phyloP scores from a whole-genome alignment of 208 protist genomes.

The Wallacemonas collosoma region DNA sequence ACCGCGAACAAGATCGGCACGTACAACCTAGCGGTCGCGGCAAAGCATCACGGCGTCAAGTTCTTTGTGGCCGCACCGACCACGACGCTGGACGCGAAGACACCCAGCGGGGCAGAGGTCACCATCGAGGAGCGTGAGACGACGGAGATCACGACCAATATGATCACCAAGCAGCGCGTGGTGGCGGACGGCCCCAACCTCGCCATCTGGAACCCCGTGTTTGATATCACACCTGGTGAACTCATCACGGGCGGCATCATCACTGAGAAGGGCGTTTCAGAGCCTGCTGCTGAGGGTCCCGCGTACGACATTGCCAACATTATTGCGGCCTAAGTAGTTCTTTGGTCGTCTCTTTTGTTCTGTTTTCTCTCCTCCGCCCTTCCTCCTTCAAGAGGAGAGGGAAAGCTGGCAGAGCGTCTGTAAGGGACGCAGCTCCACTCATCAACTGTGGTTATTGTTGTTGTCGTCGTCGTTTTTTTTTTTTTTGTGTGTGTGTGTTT shows the following conservation, averaged over 20 bases:
- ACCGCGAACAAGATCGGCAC: slow-evolving; percentile 97
- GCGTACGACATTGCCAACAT: slow-evolving; percentile 65
- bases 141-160: slow-evolving; percentile 90
- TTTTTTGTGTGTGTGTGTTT: background rate
- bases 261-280: slow-evolving; percentile 89
- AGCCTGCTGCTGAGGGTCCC: slow-evolving; percentile 39
- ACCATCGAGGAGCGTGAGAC: slow-evolving; percentile 92
- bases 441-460: background rate
- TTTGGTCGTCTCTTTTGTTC: background rate
- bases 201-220: slow-evolving; percentile 95
- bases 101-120: slow-evolving; percentile 77
- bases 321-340: background rate
- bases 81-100: slow-evolving; percentile 91
- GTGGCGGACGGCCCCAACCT: slow-evolving; percentile 85
- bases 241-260: slow-evolving; percentile 96
- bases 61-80: slow-evolving; percentile 94
- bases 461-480: background rate
- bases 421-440: background rate
- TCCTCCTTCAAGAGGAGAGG: no score
- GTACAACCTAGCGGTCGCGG: slow-evolving; percentile 92
- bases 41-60: slow-evolving; percentile 87
- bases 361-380: background rate
- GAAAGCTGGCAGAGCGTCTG: no score
- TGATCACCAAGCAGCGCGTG: slow-evolving; percentile 75
- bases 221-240: slow-evolving; percentile 95